phyloP scores from a whole-genome alignment of 129 eudicot genomes.

The Pseudognaphalium luteoalbum region DNA sequence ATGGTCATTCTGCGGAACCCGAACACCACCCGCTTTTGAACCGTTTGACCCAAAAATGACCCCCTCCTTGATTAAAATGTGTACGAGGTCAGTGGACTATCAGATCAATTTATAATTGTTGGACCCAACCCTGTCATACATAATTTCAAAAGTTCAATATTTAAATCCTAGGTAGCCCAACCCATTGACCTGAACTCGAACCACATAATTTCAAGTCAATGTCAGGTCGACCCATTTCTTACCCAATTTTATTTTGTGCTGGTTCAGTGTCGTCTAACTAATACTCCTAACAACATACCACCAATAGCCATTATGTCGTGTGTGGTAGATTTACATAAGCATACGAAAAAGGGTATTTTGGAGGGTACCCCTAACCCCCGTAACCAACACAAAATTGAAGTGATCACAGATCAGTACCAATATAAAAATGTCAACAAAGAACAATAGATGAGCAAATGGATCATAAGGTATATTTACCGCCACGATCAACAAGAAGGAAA shows the following conservation, averaged over 20 bases:
- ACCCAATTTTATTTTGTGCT: too few relatives aligned
- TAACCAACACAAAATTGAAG: background rate
- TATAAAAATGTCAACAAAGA: background rate
- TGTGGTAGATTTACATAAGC: background rate
- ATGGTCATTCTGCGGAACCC: background rate
- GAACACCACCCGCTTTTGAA: background rate
- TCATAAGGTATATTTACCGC: constrained; percentile 35
- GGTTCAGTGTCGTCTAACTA: too few relatives aligned
- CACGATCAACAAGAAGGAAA: constrained; percentile 60
- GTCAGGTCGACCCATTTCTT: too few relatives aligned
- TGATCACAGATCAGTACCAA: background rate
- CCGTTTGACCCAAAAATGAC: background rate
- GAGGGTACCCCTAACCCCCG: too few relatives aligned
- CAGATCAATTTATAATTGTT: background rate
- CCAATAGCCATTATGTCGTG: background rate
- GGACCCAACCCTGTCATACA: background rate
- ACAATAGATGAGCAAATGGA: constrained; percentile 1
- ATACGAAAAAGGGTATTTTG: too few relatives aligned
- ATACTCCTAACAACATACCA: background rate
- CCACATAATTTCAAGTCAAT: too few relatives aligned
- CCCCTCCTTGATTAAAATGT: too few relatives aligned
- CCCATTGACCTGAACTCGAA: too few relatives aligned
- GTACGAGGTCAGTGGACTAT: background rate
- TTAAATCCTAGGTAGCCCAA: too few relatives aligned
- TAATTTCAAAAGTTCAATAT: too few relatives aligned